These are phyloP conservation scores for Isochrysis galbana DNA, from an alignment of 78 protist genomes.

Conservation along the genomic window DNA sequence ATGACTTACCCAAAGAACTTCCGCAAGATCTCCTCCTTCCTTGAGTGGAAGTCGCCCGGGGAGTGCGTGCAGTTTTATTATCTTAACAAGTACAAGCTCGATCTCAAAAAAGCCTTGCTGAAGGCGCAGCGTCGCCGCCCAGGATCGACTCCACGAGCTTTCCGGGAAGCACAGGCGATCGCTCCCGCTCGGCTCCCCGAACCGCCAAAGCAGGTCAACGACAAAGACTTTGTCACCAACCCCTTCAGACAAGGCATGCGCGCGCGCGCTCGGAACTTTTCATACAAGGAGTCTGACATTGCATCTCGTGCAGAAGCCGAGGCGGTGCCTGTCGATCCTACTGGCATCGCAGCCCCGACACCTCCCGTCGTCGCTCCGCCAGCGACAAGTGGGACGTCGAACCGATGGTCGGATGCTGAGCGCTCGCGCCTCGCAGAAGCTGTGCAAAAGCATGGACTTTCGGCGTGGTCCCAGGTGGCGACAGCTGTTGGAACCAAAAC, in stretches of 20 bases:
- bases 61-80: constrained; percentile 3
- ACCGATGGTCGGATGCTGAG: constrained; percentile 8
- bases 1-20: background rate
- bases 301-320: background rate
- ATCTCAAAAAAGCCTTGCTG: background rate
- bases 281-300: background rate
- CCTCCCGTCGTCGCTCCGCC: background rate
- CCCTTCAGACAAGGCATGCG: constrained; percentile 4
- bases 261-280: constrained; percentile 23
- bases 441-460: background rate
- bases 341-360: background rate
- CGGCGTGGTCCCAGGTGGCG: background rate
- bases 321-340: background rate
- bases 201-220: background rate
- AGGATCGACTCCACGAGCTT: too few relatives aligned
- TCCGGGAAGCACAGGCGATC: background rate
- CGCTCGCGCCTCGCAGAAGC: background rate
- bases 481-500: background rate
- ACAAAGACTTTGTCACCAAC: background rate
- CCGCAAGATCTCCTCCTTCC: background rate
- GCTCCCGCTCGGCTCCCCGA: background rate
- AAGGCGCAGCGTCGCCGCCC: background rate
- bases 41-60: constrained; percentile 1
- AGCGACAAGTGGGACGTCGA: background rate
- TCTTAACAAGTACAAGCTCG: background rate